These are phyloP conservation scores for Clonostachys chloroleuca DNA, from an alignment of 2,329 filamentous ascomycete genomes.

Conservation along the genomic window DNA sequence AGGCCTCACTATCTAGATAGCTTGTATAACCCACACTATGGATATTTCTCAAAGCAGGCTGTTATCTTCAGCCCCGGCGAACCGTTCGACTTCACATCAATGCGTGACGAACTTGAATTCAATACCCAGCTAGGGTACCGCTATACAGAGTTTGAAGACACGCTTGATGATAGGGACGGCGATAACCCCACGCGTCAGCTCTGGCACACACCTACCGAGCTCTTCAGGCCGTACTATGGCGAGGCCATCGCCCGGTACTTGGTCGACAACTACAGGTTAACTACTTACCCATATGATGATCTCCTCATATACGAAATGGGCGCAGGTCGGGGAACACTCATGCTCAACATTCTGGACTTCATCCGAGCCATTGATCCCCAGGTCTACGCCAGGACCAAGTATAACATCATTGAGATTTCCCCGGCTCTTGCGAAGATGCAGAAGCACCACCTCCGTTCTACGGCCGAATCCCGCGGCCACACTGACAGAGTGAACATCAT, in stretches of 20 bases:
- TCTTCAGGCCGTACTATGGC: constrained; percentile 95
- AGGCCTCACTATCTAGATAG: constrained; percentile 58
- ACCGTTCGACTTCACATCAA: constrained; percentile 79
- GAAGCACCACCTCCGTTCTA: constrained; percentile 64
- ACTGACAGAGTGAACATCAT: constrained; percentile 86
- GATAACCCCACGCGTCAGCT: constrained; percentile 77
- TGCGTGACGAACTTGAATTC: constrained; percentile 85
- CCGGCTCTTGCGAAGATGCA: constrained; percentile 75
- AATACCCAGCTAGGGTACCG: constrained; percentile 69
- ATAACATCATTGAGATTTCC: constrained; percentile 95
- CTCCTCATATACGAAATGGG: constrained; percentile 99
- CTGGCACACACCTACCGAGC: constrained; percentile 97
- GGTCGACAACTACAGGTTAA: constrained; percentile 92
- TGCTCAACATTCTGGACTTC: constrained; percentile 97
- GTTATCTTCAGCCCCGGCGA: constrained; percentile 93
- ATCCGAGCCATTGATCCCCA: constrained; percentile 85
- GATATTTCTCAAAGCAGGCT: constrained; percentile 94
- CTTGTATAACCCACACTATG: constrained; percentile 89
- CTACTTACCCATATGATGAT: constrained; percentile 92
- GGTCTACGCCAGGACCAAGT: constrained; percentile 91
- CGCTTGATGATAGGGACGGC: constrained; percentile 65
- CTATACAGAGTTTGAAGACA: constrained; percentile 88
- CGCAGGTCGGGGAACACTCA: constrained; percentile 92
- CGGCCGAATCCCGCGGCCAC: constrained; percentile 70
- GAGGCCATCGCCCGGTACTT: constrained; percentile 96